A percentile compares a stretch with the other conserved stretches of the same genome.
These are phyloP conservation scores for Blastobotrys capitulatus DNA, from an alignment of 1,139 yeast genomes.

Conservation along the genomic window DNA sequence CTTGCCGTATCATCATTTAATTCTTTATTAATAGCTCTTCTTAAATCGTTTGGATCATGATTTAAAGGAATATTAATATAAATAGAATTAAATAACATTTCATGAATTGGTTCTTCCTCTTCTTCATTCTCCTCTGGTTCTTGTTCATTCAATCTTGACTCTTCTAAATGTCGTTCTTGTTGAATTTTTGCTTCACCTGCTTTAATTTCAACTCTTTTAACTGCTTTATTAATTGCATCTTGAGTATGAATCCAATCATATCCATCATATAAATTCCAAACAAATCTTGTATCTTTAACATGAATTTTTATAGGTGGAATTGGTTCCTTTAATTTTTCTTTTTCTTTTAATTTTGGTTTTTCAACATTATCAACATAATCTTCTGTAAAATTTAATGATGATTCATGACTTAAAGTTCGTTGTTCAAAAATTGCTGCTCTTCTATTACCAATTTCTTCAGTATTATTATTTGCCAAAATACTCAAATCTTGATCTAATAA, in stretches of 20 bases:
- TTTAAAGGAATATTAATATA: constrained; percentile 58
- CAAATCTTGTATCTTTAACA: constrained; percentile 21
- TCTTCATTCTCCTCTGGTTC: constrained; percentile 7
- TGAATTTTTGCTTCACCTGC: constrained; percentile 34
- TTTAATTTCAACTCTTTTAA: constrained; percentile 52
- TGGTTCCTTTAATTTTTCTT: background rate
- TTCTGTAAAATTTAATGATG: constrained; percentile 37
- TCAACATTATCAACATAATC: constrained; percentile 40
- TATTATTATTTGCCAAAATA: constrained; percentile 21
- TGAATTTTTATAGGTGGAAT: constrained; percentile 7
- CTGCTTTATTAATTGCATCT: constrained; percentile 55
- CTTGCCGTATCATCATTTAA: constrained; percentile 32
- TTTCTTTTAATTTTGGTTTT: background rate
- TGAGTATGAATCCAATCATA: constrained; percentile 88
- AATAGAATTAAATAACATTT: constrained; percentile 67
- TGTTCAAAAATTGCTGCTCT: constrained; percentile 24
- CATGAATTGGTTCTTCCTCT: constrained; percentile 44
- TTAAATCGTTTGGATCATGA: constrained; percentile 42
- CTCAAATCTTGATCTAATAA: constrained; percentile 34
- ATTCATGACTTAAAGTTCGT: constrained; percentile 27
- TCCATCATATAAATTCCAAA: constrained; percentile 73
- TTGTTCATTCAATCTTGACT: background rate
- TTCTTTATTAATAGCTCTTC: constrained; percentile 50
- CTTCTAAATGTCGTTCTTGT: background rate
- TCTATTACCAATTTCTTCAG: constrained; percentile 12